A percentile compares a stretch with the other conserved stretches of the same genome.
These are phyloP conservation scores for Fusarium praegraminearum DNA, from an alignment of 2,329 filamentous ascomycete genomes.

Conservation along the genomic window DNA sequence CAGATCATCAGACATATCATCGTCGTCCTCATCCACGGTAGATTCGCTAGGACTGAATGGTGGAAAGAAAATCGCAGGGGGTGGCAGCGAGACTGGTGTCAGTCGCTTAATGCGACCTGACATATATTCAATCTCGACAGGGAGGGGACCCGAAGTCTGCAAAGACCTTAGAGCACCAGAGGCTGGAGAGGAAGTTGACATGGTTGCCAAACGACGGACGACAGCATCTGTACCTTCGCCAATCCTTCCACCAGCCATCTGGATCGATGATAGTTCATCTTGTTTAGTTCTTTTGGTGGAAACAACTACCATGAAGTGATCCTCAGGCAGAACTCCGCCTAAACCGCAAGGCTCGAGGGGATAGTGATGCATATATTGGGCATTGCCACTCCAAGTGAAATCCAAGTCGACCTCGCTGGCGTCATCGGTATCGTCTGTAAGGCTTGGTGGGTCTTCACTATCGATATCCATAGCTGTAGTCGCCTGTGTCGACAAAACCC, in stretches of 20 bases:
- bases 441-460: slow-evolving; percentile 44
- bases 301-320: slow-evolving; percentile 71
- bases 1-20: slow-evolving; percentile 45
- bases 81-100: slow-evolving; percentile 63
- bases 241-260: slow-evolving; percentile 21
- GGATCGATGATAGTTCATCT: slow-evolving; percentile 20
- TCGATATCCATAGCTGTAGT: slow-evolving; percentile 50
- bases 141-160: background rate
- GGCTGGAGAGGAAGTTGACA: slow-evolving; percentile 56
- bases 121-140: slow-evolving; percentile 61
- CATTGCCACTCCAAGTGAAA: slow-evolving; percentile 60
- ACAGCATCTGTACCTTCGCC: slow-evolving; percentile 56
- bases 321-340: slow-evolving; percentile 70
- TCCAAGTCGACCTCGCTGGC: slow-evolving; percentile 58
- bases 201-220: slow-evolving; percentile 56
- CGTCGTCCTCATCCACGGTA: slow-evolving; percentile 50
- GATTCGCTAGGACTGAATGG: slow-evolving; percentile 59
- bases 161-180: slow-evolving; percentile 10
- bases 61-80: slow-evolving; percentile 64
- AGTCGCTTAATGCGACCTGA: slow-evolving; percentile 58
- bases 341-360: slow-evolving; percentile 69
- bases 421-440: slow-evolving; percentile 54
- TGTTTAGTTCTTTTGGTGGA: slow-evolving; percentile 60
- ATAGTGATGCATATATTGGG: slow-evolving; percentile 54
- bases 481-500: slow-evolving; percentile 18